Evolutionary conservation across 1,284 basidiomycete species (phyloP).

Genomic region (Apiotrichum sp.): DNA sequence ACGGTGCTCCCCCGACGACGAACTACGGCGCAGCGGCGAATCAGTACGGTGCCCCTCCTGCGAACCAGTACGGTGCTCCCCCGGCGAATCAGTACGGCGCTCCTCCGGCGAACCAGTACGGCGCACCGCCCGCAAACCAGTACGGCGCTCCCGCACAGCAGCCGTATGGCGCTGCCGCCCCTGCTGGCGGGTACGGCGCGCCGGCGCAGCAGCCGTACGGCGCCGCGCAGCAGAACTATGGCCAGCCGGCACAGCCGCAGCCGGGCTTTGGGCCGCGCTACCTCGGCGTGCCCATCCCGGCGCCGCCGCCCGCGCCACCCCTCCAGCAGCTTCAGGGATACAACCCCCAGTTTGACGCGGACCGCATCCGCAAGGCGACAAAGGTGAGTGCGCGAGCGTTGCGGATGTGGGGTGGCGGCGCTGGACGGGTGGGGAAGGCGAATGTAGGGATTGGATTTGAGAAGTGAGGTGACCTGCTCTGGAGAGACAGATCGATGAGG

Average conservation of each 20-base stretch:
- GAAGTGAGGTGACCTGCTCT: too few species aligned
- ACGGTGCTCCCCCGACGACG: constrained; percentile 2
- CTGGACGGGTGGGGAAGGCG: too few species aligned
- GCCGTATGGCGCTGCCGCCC: constrained; percentile 5
- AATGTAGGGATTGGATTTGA: too few species aligned
- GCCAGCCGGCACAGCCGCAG: constrained; percentile 1
- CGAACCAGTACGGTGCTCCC: not conserved
- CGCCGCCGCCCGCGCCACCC: constrained; percentile 40
- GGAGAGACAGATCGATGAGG: too few species aligned
- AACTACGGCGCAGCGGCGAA: constrained; percentile 6
- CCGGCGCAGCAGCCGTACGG: constrained; percentile 2
- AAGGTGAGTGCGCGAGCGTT: constrained; percentile 29
- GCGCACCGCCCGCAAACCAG: constrained; percentile 8
- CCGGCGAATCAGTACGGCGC: constrained; percentile 6
- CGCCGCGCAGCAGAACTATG: constrained; percentile 1
- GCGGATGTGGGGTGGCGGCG: too few species aligned
- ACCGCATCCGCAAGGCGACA: constrained; percentile 46
- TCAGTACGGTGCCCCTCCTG: constrained; percentile 4
- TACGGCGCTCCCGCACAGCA: constrained; percentile 8
- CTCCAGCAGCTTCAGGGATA: constrained; percentile 36
- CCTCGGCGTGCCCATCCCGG: constrained; percentile 40
- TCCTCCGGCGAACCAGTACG: constrained; percentile 12
- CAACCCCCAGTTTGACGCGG: constrained; percentile 44
- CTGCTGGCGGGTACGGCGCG: constrained; percentile 6
- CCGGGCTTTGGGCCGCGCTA: constrained; percentile 22